phyloP scores from a whole-genome alignment of 805 yeast genomes.

The Cyberlindnera suaveolens region DNA sequence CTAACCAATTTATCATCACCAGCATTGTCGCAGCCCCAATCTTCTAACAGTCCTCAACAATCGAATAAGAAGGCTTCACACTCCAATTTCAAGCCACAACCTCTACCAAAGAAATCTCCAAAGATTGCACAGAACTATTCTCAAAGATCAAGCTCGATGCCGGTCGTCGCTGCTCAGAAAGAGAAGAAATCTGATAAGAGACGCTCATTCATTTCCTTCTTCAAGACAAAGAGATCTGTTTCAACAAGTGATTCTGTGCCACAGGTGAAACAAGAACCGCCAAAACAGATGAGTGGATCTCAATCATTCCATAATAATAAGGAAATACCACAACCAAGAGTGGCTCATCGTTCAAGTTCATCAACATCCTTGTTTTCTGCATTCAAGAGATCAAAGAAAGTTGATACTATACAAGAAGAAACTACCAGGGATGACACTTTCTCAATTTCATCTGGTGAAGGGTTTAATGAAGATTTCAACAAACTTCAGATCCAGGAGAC shows the following conservation, averaged over 20 bases:
- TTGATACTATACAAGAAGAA: background rate
- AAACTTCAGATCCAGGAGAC: conserved; percentile 3
- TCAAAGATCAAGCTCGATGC: conserved; percentile 22
- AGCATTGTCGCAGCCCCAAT: background rate
- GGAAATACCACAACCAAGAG: conserved; percentile 4
- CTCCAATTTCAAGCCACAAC: conserved; percentile 3
- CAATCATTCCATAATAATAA: conserved; percentile 13
- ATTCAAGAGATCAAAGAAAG: conserved; percentile 16
- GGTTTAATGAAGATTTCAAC: conserved; percentile 23
- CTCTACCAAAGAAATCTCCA: conserved; percentile 8
- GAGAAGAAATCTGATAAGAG: conserved; percentile 14
- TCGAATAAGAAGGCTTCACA: background rate
- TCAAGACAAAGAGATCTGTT: conserved; percentile 16
- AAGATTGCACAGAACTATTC: conserved; percentile 10
- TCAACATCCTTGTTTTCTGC: conserved; percentile 22
- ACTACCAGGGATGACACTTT: conserved; percentile 1
- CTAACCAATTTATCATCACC: background rate
- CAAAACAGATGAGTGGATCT: conserved; percentile 7
- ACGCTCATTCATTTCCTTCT: conserved; percentile 18
- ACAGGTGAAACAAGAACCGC: background rate
- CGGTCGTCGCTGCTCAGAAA: conserved; percentile 7
- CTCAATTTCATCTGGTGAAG: conserved; percentile 12
- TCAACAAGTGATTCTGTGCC: conserved; percentile 10
- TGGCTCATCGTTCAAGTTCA: conserved; percentile 20
- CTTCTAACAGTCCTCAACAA: background rate